Evolutionary conservation across 176 grass and related monocot genomes (phyloP), one percentile per base, ranked within the genome.

Genomic region (Phyllostachys edulis): DNA sequence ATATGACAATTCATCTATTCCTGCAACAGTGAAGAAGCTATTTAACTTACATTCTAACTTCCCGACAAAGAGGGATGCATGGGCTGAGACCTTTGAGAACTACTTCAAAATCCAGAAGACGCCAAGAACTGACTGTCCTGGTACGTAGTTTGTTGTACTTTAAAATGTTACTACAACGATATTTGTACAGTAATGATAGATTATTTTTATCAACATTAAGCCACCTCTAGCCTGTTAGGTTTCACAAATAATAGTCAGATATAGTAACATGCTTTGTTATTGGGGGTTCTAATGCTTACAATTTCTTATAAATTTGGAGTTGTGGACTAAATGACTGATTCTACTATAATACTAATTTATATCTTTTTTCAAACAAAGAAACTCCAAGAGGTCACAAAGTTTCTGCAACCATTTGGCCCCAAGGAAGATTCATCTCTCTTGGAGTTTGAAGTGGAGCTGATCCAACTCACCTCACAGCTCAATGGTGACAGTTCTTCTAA

Each of bases 401-500:
- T 89, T 17, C 80, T 98, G 49, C 89, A 89, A 14, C 96, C 96
- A 21, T 94, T 91, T 40, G 89, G 96, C 61, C 91, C 96, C 0
- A 95, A 88, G 80, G 96, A 95, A 76, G 96, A 95, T 70, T 79
- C 85, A 77, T 65, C 83, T 24, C 87, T 98, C 9, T 95, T 93
- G 0, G 93, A 98, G 63, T 98, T 98, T 88, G 93, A 98, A 84
- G 91, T 98, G 60, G 96, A 98, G 83, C 61, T 95, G 89, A 95
- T 98, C 56, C 96, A 98, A 67, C 96, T 98, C 37, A 89, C 96
- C 15, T 95, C 96, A 39, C 96, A 98, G 79, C 91, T 98, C 21
- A 92, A 87, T 17, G 89, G 96, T 74, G 96, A 98, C 46, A 1
- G 29, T 5, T 40, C 39, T 40, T 40, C 39, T 40, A 40, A 40